A percentile compares a stretch with the other conserved stretches of the same genome.
These are phyloP conservation scores for Suhomyces ambrosiae DNA, from an alignment of 1,139 yeast species.

Conservation along the genomic window DNA sequence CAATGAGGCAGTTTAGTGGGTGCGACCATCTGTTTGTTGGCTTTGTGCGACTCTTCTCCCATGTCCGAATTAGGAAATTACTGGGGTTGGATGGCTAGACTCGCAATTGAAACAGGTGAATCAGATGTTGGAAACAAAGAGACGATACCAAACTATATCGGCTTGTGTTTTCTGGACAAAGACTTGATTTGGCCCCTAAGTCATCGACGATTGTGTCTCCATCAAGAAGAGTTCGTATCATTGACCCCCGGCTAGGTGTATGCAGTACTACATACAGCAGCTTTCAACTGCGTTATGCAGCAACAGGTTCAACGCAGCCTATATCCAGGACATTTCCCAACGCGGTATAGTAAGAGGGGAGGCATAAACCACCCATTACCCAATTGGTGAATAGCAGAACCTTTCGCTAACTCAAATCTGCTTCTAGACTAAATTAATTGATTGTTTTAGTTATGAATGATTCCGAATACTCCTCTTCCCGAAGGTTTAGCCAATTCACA, in stretches of 20 bases:
- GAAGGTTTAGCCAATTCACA: too few species aligned
- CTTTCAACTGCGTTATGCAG: too few species aligned
- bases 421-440: background rate
- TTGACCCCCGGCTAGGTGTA: too few species aligned
- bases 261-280: background rate
- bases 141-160: background rate
- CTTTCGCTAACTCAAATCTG: background rate
- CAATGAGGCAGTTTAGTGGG: conserved; percentile 7
- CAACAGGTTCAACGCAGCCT: background rate
- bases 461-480: background rate
- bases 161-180: background rate
- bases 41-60: background rate
- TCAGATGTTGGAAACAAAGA: background rate
- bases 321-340: background rate
- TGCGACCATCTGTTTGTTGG: background rate
- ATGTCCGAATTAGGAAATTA: conserved; percentile 20
- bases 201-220: background rate
- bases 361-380: background rate
- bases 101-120: background rate
- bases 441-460: background rate
- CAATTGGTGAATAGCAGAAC: background rate
- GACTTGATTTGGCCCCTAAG: background rate
- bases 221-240: too few species aligned
- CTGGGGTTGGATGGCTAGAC: background rate
- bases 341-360: background rate